These are phyloP conservation scores for Chrysanthemum lavandulifolium DNA, from an alignment of 129 eudicot genomes.

Conservation along the genomic window DNA sequence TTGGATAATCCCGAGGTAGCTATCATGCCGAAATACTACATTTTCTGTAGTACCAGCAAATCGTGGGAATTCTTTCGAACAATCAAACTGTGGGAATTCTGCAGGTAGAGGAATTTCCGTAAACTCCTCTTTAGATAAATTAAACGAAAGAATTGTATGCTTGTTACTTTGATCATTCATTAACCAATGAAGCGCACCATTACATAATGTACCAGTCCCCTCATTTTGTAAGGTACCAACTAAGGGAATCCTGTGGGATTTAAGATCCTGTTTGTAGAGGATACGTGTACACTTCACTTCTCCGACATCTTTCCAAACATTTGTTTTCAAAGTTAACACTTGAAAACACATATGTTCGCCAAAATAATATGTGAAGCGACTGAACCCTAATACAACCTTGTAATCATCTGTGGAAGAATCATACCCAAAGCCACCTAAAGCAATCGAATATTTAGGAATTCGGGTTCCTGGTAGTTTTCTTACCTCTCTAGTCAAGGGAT, in stretches of 20 bases:
- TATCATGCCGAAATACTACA: too few relatives aligned
- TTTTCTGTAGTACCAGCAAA: too few relatives aligned
- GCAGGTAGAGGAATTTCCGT: not conserved
- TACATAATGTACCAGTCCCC: not conserved
- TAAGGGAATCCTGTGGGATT: too few relatives aligned
- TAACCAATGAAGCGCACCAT: conserved; percentile 8
- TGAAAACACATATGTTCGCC: not conserved
- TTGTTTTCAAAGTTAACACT: not conserved
- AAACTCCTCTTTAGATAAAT: conserved; percentile 10
- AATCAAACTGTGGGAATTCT: too few relatives aligned
- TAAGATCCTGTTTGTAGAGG: too few relatives aligned
- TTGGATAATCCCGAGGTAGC: too few relatives aligned
- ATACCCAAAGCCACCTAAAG: conserved; percentile 12
- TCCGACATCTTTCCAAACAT: not conserved
- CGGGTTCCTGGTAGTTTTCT: not conserved
- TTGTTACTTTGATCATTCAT: not conserved
- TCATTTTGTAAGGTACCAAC: too few relatives aligned
- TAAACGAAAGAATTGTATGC: conserved; percentile 1
- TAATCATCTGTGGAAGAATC: not conserved
- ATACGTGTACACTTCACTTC: not conserved
- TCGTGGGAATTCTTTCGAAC: too few relatives aligned
- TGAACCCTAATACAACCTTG: conserved; percentile 3
- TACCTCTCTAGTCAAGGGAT: not conserved
- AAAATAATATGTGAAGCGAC: too few relatives aligned
- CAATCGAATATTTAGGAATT: too few relatives aligned